Conservation (phyloP, 352 stramenopile genomes). For the Phytophthora pini region DNA sequence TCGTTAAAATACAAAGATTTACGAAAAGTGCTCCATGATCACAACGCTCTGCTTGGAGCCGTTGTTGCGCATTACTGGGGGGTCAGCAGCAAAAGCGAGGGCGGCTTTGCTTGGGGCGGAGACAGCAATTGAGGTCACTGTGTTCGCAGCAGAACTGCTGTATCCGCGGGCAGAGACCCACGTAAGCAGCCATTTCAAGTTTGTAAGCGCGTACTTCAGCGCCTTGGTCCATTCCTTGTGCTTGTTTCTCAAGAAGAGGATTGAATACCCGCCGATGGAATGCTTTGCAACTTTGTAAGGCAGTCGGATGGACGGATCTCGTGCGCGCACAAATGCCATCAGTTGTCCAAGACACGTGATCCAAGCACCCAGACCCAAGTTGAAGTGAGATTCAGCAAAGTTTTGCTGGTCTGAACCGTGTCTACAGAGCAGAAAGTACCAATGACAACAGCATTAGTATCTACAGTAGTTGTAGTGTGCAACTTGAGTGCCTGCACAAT, state of each 20-base stretch:
- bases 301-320: conserved; percentile 67
- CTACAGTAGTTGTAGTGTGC: conserved; percentile 9
- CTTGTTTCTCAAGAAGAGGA: conserved; percentile 85
- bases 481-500: conserved; percentile 11
- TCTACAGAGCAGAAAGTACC: conserved; percentile 46
- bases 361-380: conserved; percentile 83
- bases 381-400: conserved; percentile 88
- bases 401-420: conserved; percentile 87
- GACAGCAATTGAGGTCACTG: not conserved
- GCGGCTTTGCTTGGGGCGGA: conserved; percentile 21
- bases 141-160: conserved; percentile 17
- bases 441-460: conserved; percentile 13
- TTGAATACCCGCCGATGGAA: conserved; percentile 69
- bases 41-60: conserved; percentile 27
- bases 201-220: conserved; percentile 84
- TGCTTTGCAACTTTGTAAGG: conserved; percentile 86
- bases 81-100: conserved; percentile 20
- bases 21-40: conserved; percentile 45
- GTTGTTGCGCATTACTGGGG: conserved; percentile 19
- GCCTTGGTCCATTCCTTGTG: conserved; percentile 88
- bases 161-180: conserved; percentile 60
- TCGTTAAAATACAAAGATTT: conserved; percentile 42
- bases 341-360: conserved; percentile 80
- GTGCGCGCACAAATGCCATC: conserved; percentile 55
- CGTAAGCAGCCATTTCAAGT: conserved; percentile 87